Evolutionary conservation across 345 rosid genomes (phyloP), one percentile per base, ranked within the genome.

Genomic region (Erodium maritimum): DNA sequence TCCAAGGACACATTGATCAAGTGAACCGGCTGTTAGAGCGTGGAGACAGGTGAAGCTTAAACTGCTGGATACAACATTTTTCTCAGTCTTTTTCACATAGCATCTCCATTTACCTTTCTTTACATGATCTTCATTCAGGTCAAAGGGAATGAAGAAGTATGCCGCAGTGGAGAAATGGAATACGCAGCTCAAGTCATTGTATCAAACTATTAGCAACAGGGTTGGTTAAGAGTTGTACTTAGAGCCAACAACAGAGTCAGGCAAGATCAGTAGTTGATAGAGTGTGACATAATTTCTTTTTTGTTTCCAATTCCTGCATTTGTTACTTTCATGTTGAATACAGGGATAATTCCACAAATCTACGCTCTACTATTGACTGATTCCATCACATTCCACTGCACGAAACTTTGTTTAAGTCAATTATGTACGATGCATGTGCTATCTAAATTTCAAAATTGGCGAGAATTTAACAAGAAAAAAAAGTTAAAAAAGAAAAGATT

Each of bases 1-100:
- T 94, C 46, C 93, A 87, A 23, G 97, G 97, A 10, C 97, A 94
- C 70, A 94, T 94, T 61, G 99, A 94, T 62, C 97, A 94, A 76
- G 96, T 94, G 69, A 94, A 94, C 75, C 78, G 90, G 58, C 69
- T 86, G 25, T 71, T 94, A 57, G 93, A 90, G 77, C 96, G 96
- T 58, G 88, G 95, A 7, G 88, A 86, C 80, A 85, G 91, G 95
- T 87, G 17, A 14, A 42, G 48, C 12, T 42, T 42, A 14, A 42
- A 42, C 17, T 42, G n/a, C 12, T 10, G 48, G 2, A 12, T 11
- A 12, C 9, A 33, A 19, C 5, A 5, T 16, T 16, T 17, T 51
- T 19, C 19, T n/a, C n/a, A 2, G 12, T 21, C 53, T 51, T 52
- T 16, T 29, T 23, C 12, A 25, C 17, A 20, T 18, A 21, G 17